A percentile compares a stretch with the other conserved stretches of the same genome.
phyloP scores from a whole-genome alignment of 176 grass and related monocot species.

The Chrysopogon serrulatus region DNA sequence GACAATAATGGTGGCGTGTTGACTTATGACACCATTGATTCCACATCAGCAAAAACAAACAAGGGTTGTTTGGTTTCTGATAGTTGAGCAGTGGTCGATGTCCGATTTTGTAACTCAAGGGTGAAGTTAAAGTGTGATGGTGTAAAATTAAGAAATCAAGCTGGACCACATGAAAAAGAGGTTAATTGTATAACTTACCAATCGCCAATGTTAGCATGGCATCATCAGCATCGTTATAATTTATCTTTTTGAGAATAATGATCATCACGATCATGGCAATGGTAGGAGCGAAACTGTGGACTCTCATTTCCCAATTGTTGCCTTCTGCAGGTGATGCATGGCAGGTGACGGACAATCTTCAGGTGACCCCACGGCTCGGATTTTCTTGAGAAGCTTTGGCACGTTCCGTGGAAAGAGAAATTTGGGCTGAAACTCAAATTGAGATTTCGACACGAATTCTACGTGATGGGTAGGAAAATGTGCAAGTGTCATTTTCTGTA shows the following conservation, averaged over 20 bases:
- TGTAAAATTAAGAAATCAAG: neutral
- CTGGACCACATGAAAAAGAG: neutral
- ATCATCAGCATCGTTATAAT: neutral
- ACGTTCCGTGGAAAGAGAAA: neutral
- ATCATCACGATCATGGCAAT: neutral
- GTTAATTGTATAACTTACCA: neutral
- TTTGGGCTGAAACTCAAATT: neutral
- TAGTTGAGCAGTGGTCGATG: neutral
- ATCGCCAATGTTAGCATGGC: neutral
- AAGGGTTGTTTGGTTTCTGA: neutral
- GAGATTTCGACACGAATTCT: neutral
- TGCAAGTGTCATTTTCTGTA: neutral
- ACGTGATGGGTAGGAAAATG: neutral
- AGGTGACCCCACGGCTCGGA: neutral
- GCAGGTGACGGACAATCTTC: neutral
- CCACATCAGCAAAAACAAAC: neutral
- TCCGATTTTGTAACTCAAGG: no score
- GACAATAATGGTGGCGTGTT: no score
- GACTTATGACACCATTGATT: no score
- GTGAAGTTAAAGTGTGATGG: no score
- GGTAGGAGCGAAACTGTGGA: neutral
- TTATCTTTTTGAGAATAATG: neutral
- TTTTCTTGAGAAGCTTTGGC: conserved; percentile 1
- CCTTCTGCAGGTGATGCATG: neutral
- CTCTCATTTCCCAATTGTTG: neutral